Base-by-base conservation (phyloP, 2,329 filamentous ascomycete genomes). In the Fusarium fujikuroi region DNA sequence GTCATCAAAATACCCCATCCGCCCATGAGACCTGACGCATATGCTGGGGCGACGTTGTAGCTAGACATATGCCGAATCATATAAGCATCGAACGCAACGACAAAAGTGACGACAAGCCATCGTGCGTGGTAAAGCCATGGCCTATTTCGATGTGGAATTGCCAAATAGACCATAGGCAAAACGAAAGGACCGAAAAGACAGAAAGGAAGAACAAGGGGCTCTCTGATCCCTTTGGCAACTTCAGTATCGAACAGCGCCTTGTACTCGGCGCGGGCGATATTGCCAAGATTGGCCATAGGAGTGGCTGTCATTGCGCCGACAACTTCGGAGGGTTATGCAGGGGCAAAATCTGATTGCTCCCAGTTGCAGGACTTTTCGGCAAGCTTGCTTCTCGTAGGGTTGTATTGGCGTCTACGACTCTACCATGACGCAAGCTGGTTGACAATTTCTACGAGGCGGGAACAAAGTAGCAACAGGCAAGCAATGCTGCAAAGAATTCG, bases 141-240 rank as follows among this genome's bases (percentile, higher is more conserved):
- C 14, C 85, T 82, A 4, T 81, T 80, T 37, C 79, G 82, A 74
- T 91, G 89, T 3, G 89, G 88, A 66, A 91, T 83, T 54, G 85
- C 80, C 19, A 92, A 84, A 79, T 90, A 92, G 7, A 89, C 70
- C 2, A 85, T 78, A 1, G 88, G 87, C 5, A 92, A 61, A 46
- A 89, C 53, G 49, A 87, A 81, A 34, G 84, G 76, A 7, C 84
- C 85, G 28, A 88, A 66, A 11, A 90, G 65, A 62, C 84, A 81
- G 64, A 87, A 86, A 1, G 89, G 89, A 12, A 91, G 43, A 23
- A 91, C 75, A 23, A 91, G 81, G 5, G 87, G 88, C 46, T 80
- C 81, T 37, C 83, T 77, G 11, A 73, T 78, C 49, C 86, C 86
- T 8, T 83, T 80, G 56, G 80, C 78, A 39, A 83, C 70, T 47